These are phyloP conservation scores for Hypoxylon cercidicola DNA, from an alignment of 495 filamentous ascomycete species.

Conservation along the genomic window DNA sequence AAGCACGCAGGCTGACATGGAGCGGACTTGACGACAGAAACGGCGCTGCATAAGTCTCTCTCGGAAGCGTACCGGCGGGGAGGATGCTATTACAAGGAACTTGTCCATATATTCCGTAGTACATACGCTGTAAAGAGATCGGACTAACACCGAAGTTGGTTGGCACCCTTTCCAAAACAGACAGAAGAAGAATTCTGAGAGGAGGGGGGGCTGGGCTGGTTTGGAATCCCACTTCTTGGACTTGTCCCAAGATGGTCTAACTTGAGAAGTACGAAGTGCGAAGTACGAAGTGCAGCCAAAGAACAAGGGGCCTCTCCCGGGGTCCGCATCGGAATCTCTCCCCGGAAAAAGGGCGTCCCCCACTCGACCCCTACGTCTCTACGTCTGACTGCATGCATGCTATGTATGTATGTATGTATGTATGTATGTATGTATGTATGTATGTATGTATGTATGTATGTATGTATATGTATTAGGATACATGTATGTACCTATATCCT, in stretches of 20 bases:
- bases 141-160: slow-evolving; percentile 35
- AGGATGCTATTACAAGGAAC: slow-evolving; percentile 29
- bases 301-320: slow-evolving; percentile 30
- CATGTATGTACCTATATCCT: slow-evolving; percentile 19
- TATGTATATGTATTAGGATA: slow-evolving; percentile 1
- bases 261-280: no score
- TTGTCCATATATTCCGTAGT: slow-evolving; percentile 12
- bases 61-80: slow-evolving; percentile 30
- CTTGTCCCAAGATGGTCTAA: slow-evolving; percentile 30
- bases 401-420: not conserved
- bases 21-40: slow-evolving; percentile 31
- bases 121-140: slow-evolving; percentile 7
- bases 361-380: slow-evolving; percentile 18
- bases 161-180: slow-evolving; percentile 24
- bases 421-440: not conserved
- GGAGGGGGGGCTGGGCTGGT: slow-evolving; percentile 30
- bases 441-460: slow-evolving; percentile 8
- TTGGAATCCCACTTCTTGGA: slow-evolving; percentile 28
- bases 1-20: slow-evolving; percentile 21
- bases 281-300: not conserved
- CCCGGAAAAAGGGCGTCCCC: slow-evolving; percentile 34
- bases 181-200: slow-evolving; percentile 8
- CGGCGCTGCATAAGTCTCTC: slow-evolving; percentile 22
- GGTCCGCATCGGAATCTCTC: slow-evolving; percentile 39
- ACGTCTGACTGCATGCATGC: slow-evolving; percentile 9